Evolutionary conservation across 192 early-diverging fungal species (phyloP), one percentile per base, ranked within the genome.

Genomic region (Umbelopsis ramanniana): DNA sequence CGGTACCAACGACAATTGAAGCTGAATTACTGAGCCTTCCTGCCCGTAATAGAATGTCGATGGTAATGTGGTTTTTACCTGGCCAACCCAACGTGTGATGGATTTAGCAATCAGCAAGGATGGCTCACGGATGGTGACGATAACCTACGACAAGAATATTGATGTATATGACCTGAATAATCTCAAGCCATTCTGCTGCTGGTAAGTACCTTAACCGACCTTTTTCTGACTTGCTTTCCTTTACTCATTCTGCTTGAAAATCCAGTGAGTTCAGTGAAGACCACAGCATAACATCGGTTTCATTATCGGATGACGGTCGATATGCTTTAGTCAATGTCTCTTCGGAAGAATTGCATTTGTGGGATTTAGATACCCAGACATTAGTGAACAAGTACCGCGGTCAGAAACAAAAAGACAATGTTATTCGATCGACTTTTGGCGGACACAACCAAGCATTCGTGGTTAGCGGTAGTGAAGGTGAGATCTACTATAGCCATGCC

Each of bases 371-470:
- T 38, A 82, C 91, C 43, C 81, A 81, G 50, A 75, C 81, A 37
- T 78, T 96, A n/a, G 83, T 92, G 9, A 90, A 89, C 23, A 91
- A 89, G 38, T 97, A 93, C 70, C 72, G 79, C 12, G 97, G 96
- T 0, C 92, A 93, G 43, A 92, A 91, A 47, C 96, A 97, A 77
- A 92, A 90, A 0, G 78, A 85, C 9, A 97, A 92, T 77, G 92
- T 97, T 35, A 97, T 99, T 69, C 86, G 97, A 63, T 95, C 93
- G 4, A 90, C 92, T 26, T 95, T 99, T 85, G 97, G 94, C 11
- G 96, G 97, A 14, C 70, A 86, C 24, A 82, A 92, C 55, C 88
- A 96, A 47, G 85, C 88, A 43, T 95, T 97, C 74, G 88, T 99
- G 21, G 74, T 93, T 1, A 92, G 92, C 70, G 97, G 97, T n/a